Base-by-base conservation (phyloP, 768 basidiomycete genomes). In the Mycena crocata region DNA sequence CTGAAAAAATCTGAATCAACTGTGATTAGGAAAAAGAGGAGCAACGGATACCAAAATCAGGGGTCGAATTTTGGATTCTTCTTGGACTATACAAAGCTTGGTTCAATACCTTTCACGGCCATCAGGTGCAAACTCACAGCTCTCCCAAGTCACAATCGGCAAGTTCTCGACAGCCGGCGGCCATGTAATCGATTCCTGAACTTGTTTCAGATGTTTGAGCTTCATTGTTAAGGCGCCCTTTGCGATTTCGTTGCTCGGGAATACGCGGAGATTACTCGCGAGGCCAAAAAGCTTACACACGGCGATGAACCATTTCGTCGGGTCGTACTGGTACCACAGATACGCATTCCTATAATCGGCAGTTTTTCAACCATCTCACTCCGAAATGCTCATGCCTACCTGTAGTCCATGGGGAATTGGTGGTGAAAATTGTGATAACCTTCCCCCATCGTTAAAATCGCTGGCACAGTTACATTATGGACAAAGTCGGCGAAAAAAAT, bases 371-470 rank as follows among this genome's bases (percentile, higher is more conserved):
- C 10, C 4, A 87, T 42, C 17, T 14, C 90, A 70, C 86, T 85
- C 73, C 91, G 92, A 91, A 90, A 93, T 23, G 83, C 77, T 69
- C 86, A 88, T 6, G 93, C 93, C 73, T 94, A 94, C 49, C 93
- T 83, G 79, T 89, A 92, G 74, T 93, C 92, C 91, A 91, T 93
- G 12, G 93, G 94, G 80, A 94, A 95, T 70, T 95, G 93, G 75
- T 94, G 93, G 77, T 94, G 93, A 78, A 94, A 94, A 75, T 95
- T 94, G 83, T 95, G 93, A 78, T 94, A 94, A 6, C 93, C 93
- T 79, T 95, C 93, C 15, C 93, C 93, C 82, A 94, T 89, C 5
- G 94, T 95, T 63, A 92, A 84, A 69, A 95, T 82, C 13, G 94
- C 93, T 70, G 21, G 37, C 15, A 24, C 24, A 50, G 23, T 56